phyloP scores from a whole-genome alignment of 1,284 basidiomycete species.

The Tylopilus sp. region DNA sequence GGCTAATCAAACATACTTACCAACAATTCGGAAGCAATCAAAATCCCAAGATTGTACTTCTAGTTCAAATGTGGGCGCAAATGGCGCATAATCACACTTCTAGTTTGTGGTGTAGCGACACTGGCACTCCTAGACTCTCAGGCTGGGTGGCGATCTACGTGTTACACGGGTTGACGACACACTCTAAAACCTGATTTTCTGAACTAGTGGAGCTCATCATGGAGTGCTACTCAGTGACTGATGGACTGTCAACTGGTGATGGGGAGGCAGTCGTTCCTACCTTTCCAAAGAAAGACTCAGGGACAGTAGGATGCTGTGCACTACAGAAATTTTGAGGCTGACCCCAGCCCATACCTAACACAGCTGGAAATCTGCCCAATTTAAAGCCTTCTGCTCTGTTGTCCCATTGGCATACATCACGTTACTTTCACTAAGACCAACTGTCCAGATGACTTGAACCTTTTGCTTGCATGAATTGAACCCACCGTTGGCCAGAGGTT shows the following conservation, averaged over 20 bases:
- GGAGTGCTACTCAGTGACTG: no score
- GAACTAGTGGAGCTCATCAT: no score
- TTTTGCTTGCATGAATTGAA: background rate
- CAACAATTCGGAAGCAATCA: background rate
- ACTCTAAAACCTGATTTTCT: background rate
- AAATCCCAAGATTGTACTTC: background rate
- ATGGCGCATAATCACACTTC: background rate
- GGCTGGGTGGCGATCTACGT: background rate
- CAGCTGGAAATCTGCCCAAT: background rate
- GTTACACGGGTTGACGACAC: no score
- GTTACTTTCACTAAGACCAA: background rate
- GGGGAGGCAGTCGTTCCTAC: background rate
- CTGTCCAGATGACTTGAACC: background rate
- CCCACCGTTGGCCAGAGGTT: no score
- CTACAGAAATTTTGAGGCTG: background rate
- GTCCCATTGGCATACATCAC: background rate
- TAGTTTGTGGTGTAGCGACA: background rate
- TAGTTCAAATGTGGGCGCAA: background rate
- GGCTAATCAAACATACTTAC: no score
- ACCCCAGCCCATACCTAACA: background rate
- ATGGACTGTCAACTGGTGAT: no score
- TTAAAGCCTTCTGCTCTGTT: background rate
- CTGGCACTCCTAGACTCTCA: background rate
- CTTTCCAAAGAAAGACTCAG: background rate
- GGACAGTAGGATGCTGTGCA: no score